Conservation (phyloP, 768 basidiomycete species). For the Boletus sp. region DNA sequence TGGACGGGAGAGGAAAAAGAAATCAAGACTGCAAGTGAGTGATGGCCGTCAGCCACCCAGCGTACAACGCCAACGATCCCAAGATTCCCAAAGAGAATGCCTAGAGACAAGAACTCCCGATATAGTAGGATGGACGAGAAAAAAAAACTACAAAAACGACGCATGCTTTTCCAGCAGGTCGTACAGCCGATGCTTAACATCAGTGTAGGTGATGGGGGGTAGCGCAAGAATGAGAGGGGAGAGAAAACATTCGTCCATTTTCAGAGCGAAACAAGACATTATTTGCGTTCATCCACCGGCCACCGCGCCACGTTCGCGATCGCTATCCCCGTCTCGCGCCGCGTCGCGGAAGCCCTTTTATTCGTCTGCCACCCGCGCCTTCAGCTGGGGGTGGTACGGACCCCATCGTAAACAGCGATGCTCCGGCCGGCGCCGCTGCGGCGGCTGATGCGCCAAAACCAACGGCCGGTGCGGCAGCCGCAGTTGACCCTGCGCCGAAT, state of each 20-base stretch:
- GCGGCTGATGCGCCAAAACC: constrained; percentile 41
- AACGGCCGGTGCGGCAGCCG: constrained; percentile 36
- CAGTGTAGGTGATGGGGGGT: constrained; percentile 17
- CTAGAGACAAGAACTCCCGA: constrained; percentile 11
- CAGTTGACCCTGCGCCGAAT: constrained; percentile 38
- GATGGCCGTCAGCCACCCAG: constrained; percentile 32
- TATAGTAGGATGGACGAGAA: constrained; percentile 3
- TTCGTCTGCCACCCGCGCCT: constrained; percentile 39
- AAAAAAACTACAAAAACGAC: constrained; percentile 5
- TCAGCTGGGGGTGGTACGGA: constrained; percentile 45
- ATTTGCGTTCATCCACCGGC: constrained; percentile 10
- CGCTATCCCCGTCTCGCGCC: constrained; percentile 27
- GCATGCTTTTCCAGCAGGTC: constrained; percentile 8
- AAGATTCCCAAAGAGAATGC: constrained; percentile 15
- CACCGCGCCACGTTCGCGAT: constrained; percentile 10
- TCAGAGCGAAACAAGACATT: constrained; percentile 11
- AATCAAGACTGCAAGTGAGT: constrained; percentile 14
- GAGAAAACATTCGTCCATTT: constrained; percentile 10
- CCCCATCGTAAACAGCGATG: constrained; percentile 58
- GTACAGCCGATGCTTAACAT: constrained; percentile 26
- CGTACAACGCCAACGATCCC: constrained; percentile 17
- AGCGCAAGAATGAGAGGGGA: constrained; percentile 15
- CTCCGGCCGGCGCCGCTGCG: constrained; percentile 32
- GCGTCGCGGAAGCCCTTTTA: constrained; percentile 56
- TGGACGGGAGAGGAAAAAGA: neutral